Base-by-base conservation (phyloP, 495 filamentous ascomycete genomes). In the Halenospora varia region DNA sequence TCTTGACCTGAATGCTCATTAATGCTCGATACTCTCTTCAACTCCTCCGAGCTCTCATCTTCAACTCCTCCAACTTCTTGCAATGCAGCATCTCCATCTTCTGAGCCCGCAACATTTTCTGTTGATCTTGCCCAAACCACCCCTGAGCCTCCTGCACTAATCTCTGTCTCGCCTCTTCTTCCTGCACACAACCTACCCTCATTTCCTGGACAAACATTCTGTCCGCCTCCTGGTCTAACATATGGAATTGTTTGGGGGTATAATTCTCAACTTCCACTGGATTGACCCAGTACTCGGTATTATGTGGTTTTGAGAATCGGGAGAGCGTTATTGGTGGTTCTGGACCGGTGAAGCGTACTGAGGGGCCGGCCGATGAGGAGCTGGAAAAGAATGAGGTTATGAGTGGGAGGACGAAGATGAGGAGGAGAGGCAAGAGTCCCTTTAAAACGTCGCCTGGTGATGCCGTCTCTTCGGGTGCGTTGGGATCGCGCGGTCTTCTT, bases 391-490 rank as follows among this genome's bases (percentile, higher is more conserved):
- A 71, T 8, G 86, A 88, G 8, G 89, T 88, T 40, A 97, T 77
- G 2, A 96, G 76, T 1, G 94, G 94, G 53, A 97, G 81, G 44
- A 97, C 67, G 70, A 98, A 93, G 56, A 98, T 84, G 41, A 97
- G 74, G 22, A 97, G 76, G 51, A 98, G 83, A 19, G 93, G 94
- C 2, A 97, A 76, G 4, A 97, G 76, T 46, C 82, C 76, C 57
- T 82, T 70, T 48, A 90, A 60, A 8, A 75, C 88, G 70, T 66
- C 79, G 73, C 62, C 84, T 44, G 60, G 70, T 66, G 71, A 76
- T 51, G 59, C 80, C 4, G 76, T 70, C 57, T 87, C 78, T 48
- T 79, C 70, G 20, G 74, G 72, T 2, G 70, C 74, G 47, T 82
- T 82, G 24, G 85, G 76, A 66, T 88, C 77, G 53, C 84, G 77